A percentile compares a stretch with the other conserved stretches of the same genome.
These are phyloP conservation scores for Ascochyta viciae-villosae DNA, from an alignment of 2,329 filamentous ascomycete genomes.

Conservation along the genomic window DNA sequence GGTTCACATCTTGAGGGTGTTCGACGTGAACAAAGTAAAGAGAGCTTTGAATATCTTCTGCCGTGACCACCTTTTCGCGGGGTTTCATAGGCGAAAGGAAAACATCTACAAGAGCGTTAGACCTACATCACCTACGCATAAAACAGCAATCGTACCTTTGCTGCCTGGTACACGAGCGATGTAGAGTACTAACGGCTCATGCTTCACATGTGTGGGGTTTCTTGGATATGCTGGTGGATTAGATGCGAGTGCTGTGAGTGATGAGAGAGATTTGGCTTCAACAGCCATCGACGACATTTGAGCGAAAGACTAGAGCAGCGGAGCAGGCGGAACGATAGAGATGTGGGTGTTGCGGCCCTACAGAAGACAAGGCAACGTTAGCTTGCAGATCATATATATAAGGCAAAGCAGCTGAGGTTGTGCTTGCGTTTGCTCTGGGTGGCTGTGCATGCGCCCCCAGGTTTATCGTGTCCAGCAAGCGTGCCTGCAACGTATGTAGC, in stretches of 20 bases:
- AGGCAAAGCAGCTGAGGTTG: conserved; percentile 30
- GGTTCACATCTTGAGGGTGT: conserved; percentile 60
- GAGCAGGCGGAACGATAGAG: conserved; percentile 16
- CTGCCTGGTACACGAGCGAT: conserved; percentile 93
- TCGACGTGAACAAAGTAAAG: conserved; percentile 92
- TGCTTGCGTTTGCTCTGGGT: conserved; percentile 30
- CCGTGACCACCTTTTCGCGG: conserved; percentile 84
- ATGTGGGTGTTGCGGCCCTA: conserved; percentile 18
- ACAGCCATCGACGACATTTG: conserved; percentile 54
- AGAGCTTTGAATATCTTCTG: conserved; percentile 83
- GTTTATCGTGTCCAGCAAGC: conserved; percentile 22
- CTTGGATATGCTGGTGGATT: conserved; percentile 87
- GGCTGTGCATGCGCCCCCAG: conserved; percentile 40
- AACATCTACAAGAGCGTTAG: conserved; percentile 67
- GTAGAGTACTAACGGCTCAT: conserved; percentile 81
- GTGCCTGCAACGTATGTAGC: conserved; percentile 20
- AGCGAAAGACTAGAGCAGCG: conserved; percentile 20
- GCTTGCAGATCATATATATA: conserved; percentile 29
- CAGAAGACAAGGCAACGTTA: conserved; percentile 19
- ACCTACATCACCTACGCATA: neutral
- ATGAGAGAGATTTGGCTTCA: conserved; percentile 83
- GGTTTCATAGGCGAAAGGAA: conserved; percentile 93
- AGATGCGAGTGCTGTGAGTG: conserved; percentile 79
- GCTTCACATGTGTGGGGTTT: conserved; percentile 72
- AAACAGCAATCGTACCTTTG: conserved; percentile 66